Evolutionary conservation across 1,139 yeast genomes (phyloP), one percentile per base, ranked within the genome.

Genomic region (Hyphopichia khmerensis): DNA sequence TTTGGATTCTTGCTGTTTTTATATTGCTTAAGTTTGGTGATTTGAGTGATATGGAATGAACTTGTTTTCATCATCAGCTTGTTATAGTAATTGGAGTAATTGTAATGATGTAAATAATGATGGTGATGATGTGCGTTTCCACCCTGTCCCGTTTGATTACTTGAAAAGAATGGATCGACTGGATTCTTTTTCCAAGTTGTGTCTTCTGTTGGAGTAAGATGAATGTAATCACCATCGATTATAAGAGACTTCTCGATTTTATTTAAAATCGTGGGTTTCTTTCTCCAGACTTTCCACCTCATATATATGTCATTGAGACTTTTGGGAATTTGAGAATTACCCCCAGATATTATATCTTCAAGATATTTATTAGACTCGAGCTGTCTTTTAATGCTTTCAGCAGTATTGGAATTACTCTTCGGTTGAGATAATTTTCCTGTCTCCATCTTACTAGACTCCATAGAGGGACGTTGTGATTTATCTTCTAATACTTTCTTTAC

Each of bases 171-270:
- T n/a, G 67, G 67, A 36, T 63, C 74, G 51, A 55, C 60, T 2
- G 65, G 64, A 37, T 80, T 79, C 42, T 82, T 82, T 46, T 84
- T 87, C 48, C 66, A 67, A 6, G 62, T 66, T 27, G 61, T 57
- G 44, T 72, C 75, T 50, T 83, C 86, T 1, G 91, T 82, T 2
- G 98, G 97, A 54, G 91, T 82, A 41, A 93, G 77, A 58, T 91
- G 95, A 14, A 93, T 82, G 57, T 90, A 91, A 55, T 90, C 96
- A 16, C 98, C 98, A 62, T 93, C 98, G 35, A 93, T 79, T 1
- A 95, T 91, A 39, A 93, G 69, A 1, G 90, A 80, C 51, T 95
- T 80, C 51, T 91, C 96, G 47, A 89, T 88, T 41, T 90, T 78
- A 44, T 83, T 82, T 48, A 87, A 80, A 53, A 93, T 84, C 0